Evolutionary conservation across 345 rosid species (phyloP).

Genomic region (Eucalyptus rudis): DNA sequence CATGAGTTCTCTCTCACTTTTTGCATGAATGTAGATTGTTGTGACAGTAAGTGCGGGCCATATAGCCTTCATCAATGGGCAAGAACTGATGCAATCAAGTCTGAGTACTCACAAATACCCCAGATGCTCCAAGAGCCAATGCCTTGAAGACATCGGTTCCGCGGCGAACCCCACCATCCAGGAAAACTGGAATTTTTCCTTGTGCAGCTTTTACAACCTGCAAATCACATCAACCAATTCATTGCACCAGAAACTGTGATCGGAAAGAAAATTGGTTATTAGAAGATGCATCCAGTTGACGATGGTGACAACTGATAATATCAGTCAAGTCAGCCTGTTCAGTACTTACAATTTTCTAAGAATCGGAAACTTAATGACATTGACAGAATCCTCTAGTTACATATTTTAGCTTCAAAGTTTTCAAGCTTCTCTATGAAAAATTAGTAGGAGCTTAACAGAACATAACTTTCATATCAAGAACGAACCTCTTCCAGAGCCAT

Average conservation of each 20-base stretch:
- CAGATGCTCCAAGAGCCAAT: constrained; percentile 91
- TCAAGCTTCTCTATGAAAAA: background rate
- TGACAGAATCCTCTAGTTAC: background rate
- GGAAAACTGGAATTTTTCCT: constrained; percentile 81
- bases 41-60: background rate
- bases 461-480: background rate
- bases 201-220: constrained; percentile 88
- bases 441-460: background rate
- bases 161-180: constrained; percentile 94
- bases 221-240: background rate
- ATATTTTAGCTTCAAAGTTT: background rate
- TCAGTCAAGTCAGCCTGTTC: background rate
- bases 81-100: background rate
- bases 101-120: constrained; percentile 64
- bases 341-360: background rate
- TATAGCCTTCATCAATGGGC: background rate
- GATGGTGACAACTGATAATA: background rate
- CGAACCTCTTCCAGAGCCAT: constrained; percentile 79
- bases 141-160: constrained; percentile 99
- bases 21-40: background rate
- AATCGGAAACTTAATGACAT: background rate
- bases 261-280: background rate
- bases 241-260: background rate
- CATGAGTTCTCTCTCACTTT: background rate
- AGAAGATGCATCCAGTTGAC: background rate